Evolutionary conservation across 2,329 filamentous ascomycete species (phyloP), one percentile per base, ranked within the genome.

Genomic region (Microcyclospora pomicola): DNA sequence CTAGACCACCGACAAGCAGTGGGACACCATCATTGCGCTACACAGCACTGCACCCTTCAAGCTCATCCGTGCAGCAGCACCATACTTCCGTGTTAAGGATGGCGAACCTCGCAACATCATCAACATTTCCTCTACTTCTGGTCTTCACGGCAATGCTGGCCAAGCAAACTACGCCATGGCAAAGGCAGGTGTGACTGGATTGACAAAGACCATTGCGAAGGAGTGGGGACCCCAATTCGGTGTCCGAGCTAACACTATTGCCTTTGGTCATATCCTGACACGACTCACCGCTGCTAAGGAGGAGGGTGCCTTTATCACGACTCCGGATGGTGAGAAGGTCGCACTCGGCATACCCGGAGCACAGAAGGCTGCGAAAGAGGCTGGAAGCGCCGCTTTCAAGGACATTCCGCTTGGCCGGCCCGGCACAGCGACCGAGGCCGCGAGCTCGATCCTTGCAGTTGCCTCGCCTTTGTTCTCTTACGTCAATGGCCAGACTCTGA

Each of bases 151-250:
- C 39, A 93, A 93, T 56, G 82, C 84, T 6, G 85, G 85, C n/a
- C 85, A 93, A 67, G 75, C 80, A 50, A 94, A 93, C 68, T 93
- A 93, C 61, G 73, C 80, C 28, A 66, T 87, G 34, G 86, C 82
- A 38, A 93, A 93, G 66, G 82, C 85, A 2, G 86, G 83, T 33
- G 75, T 93, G 11, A 74, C 74, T 9, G 86, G 86, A 5, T 70
- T 93, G 41, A 87, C 81, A 42, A 92, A 91, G 66, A 86, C 84
- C 2, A 84, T 93, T 54, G 84, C 85, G 2, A 92, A 93, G 65
- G 68, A 94, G 66, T 93, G 85, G 86, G 85, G 85, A 1, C 84
- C 82, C 0, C 61, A 68, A 29, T 93, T 87, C 51, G 85, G 84
- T 36, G 85, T 93, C 5, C 69, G 85, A 41, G 73, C 78, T 31